phyloP scores from a whole-genome alignment of 495 filamentous ascomycete genomes.

The Lophium mytilinum region DNA sequence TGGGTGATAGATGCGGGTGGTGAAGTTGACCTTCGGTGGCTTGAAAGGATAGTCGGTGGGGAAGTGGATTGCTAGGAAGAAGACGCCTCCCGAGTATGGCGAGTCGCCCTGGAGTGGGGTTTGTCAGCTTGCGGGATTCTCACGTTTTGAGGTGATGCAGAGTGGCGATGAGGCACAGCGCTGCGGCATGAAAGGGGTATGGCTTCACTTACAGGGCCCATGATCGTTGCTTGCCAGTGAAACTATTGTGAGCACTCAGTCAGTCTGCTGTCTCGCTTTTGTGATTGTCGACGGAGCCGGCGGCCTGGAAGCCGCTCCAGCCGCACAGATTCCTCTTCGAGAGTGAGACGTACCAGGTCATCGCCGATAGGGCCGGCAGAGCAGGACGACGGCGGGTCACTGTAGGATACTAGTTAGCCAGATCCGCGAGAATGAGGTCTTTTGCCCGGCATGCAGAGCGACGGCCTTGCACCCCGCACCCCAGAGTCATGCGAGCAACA shows the following conservation, averaged over 20 bases:
- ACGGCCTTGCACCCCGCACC: constrained; percentile 20
- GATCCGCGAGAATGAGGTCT: constrained; percentile 6
- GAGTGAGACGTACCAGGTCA: constrained; percentile 72
- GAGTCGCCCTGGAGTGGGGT: constrained; percentile 61
- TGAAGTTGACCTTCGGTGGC: constrained; percentile 99
- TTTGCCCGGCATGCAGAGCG: constrained; percentile 4
- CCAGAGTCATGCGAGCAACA: constrained; percentile 23
- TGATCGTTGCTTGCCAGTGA: constrained; percentile 99
- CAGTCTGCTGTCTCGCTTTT: neutral
- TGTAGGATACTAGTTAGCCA: constrained; percentile 43
- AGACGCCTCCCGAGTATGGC: constrained; percentile 94
- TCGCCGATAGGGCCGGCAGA: constrained; percentile 93
- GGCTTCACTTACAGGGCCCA: constrained; percentile 81
- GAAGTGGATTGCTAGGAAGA: constrained; percentile 98
- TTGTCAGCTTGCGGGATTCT: constrained; percentile 9
- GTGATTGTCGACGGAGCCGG: neutral
- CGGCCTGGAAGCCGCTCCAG: constrained; percentile 14
- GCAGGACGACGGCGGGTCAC: constrained; percentile 97
- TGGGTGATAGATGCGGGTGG: constrained; percentile 97
- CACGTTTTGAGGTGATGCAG: neutral
- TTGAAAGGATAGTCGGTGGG: constrained; percentile 99
- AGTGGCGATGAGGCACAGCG: neutral
- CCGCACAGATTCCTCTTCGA: constrained; percentile 3
- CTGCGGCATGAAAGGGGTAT: neutral
- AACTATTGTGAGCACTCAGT: constrained; percentile 51